Evolutionary conservation across 2,329 filamentous ascomycete species (phyloP).

Genomic region (Fusarium brevicatenulatum): DNA sequence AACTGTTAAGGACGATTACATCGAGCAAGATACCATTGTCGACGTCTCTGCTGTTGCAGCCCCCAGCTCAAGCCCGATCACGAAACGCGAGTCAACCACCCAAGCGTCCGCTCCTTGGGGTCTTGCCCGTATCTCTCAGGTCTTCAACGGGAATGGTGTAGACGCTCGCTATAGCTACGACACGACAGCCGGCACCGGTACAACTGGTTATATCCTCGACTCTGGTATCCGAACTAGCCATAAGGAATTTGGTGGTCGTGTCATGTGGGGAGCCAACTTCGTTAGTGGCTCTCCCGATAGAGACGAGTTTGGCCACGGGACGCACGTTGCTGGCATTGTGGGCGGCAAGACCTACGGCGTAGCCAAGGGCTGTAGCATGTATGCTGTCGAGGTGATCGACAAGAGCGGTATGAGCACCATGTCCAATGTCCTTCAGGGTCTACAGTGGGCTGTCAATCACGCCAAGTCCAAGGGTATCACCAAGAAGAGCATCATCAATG

Average conservation of each 20-base stretch:
- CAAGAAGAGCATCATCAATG: conserved; percentile 7
- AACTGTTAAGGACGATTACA: not conserved
- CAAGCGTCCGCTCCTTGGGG: conserved; percentile 18
- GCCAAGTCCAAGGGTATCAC: conserved; percentile 25
- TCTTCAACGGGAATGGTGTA: accelerated
- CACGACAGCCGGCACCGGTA: conserved; percentile 29
- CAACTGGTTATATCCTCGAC: conserved; percentile 56
- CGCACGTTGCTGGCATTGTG: conserved; percentile 46
- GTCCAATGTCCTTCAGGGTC: conserved; percentile 29
- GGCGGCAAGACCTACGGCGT: conserved; percentile 47
- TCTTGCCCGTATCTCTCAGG: conserved; percentile 11
- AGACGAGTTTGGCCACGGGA: conserved; percentile 46
- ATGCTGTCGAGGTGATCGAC: conserved; percentile 47
- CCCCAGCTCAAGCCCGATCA: not conserved
- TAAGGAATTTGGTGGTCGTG: conserved; percentile 42
- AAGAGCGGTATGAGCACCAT: not conserved
- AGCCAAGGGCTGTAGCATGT: conserved; percentile 42
- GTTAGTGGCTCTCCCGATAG: conserved; percentile 41
- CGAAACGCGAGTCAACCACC: not conserved
- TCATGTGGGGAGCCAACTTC: conserved; percentile 44
- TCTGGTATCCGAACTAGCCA: conserved; percentile 55
- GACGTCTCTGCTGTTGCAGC: not conserved
- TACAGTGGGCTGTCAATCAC: conserved; percentile 47
- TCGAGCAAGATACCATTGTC: conserved; percentile 16
- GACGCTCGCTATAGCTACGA: conserved; percentile 41